Evolutionary conservation across 1,139 yeast species (phyloP), one percentile per base, ranked within the genome.

Genomic region (Nakaseomyces nivariensis): DNA sequence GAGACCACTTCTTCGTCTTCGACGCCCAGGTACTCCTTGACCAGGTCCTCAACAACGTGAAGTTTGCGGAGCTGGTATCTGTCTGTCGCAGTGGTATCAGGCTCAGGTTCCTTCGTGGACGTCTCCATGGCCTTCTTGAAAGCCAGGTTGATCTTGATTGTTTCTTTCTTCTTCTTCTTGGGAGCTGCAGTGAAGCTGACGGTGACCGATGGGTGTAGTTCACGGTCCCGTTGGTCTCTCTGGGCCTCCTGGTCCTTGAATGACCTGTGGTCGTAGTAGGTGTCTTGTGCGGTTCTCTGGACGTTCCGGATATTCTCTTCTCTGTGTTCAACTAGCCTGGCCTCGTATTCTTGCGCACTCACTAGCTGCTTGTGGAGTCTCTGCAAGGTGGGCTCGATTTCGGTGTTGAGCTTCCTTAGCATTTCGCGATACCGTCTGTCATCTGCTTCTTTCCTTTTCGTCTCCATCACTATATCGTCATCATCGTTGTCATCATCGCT

Each of bases 1-100:
- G 61, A 64, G 3, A 62, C 67, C 48, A 64, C 48, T 34, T 64
- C 68, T 36, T 58, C 59, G 46, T 64, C 68, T 51, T 61, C 57
- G 11, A 62, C 64, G 31, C 68, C 68, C 17, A 64, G 54, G 45
- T 57, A 63, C 49, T 64, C 67, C 31, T 60, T 59, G 22, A 63
- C 61, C 5, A 63, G 54, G 37, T 64, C 66, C 37, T 62, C 66
- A 25, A 64, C 58, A 10, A 57, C 43, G 10, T 52, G 52, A 22
- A 58, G 50, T 17, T 52, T 49, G 26, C 56, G 55, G 25, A 64
- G 50, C 3, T 43, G 36, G 13, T 62, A 43, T 31, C 55, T 52
- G 11, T 32, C 38, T 24, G 47, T 34, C 10, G 27, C 42, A 37
- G 24, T 32, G 17, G 8, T 29, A 17, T 31, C 25, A 27, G 40